A percentile compares a stretch with the other conserved stretches of the same genome.
Evolutionary conservation across 257 asterid genomes (phyloP).

Genomic region (Datura wrightii): DNA sequence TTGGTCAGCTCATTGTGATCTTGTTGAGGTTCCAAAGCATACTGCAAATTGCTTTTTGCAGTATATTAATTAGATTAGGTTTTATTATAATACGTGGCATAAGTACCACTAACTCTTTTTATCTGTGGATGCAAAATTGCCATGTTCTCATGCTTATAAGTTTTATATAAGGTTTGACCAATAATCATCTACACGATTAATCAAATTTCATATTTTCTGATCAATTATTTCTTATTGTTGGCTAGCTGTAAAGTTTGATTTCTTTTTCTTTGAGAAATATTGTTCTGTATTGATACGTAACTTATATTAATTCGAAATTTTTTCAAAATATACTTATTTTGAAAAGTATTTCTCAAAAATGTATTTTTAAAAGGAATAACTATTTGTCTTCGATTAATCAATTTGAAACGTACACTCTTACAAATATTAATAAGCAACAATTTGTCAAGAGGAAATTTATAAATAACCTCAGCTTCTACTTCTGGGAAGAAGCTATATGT

Average conservation of each 20-base stretch:
- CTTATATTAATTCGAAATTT: background rate
- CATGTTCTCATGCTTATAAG: conserved; percentile 9
- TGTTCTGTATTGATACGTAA: background rate
- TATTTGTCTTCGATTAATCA: no score
- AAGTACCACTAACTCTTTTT: background rate
- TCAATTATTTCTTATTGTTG: background rate
- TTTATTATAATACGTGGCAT: conserved; percentile 4
- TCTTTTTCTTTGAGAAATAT: background rate
- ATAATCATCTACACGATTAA: background rate
- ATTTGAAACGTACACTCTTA: no score
- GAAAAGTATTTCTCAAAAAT: no score
- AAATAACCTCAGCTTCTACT: background rate
- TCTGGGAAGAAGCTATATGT: no score
- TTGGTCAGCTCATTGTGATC: conserved; percentile 28
- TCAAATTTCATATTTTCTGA: background rate
- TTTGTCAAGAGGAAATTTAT: no score
- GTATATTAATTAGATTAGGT: background rate
- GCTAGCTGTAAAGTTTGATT: background rate
- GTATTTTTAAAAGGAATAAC: no score
- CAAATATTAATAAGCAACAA: no score
- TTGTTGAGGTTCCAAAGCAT: background rate
- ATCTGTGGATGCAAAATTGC: conserved; percentile 19
- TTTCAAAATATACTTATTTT: no score
- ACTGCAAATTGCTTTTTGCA: background rate
- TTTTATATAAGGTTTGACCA: background rate